Base-by-base conservation (phyloP, 108 stramenopile species). In the Nitzschia sp. region DNA sequence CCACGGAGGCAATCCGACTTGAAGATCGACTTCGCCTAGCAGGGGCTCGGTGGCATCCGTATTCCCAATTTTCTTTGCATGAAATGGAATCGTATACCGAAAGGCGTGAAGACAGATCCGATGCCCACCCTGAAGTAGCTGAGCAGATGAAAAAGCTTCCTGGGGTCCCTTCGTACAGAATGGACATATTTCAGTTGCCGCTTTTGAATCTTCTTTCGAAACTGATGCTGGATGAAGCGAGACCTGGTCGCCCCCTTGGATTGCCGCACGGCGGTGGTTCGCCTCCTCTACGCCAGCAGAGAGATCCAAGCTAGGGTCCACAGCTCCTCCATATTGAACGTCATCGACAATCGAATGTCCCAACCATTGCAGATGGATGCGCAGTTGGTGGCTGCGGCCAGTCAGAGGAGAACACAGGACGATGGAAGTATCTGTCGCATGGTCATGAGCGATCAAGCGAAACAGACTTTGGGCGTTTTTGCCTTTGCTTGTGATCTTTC, bases 321-420 rank as follows among this genome's bases (percentile, higher is more conserved):
- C 0, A 30, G 31, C 33, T 3, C 90, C 87, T 31, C 93, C 96
- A 58, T 97, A 96, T 47, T 80, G 80, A 30, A 80, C 61, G 67
- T 97, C 97, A 55, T 85, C 78, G 16, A 80, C 73, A 45, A 97
- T 94, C 5, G 97, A 85, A 69, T 67, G 80, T 5, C 94, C 94
- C 11, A 96, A 64, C 25, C 69, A 58, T 46, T 86, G 70, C 2
- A 95, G 77, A 68, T 97, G 97, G 17, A 97, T 83, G 8, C 97
- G 78, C 25, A 97, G 63, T 76, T 97, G 97, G 68, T 97, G 97
- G 38, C 92, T 95, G 6, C 97, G 71, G 3, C 97, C 97, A 16
- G 95, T 96, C 0, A 92, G 38, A 8, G 95, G 97, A 47, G 55
- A 48, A 62, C 92, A 93, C 15, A 66, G 41, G 29, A 97, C 36